These are phyloP conservation scores for Acacia crassicarpa DNA, from an alignment of 306 rosid species.

Conservation along the genomic window DNA sequence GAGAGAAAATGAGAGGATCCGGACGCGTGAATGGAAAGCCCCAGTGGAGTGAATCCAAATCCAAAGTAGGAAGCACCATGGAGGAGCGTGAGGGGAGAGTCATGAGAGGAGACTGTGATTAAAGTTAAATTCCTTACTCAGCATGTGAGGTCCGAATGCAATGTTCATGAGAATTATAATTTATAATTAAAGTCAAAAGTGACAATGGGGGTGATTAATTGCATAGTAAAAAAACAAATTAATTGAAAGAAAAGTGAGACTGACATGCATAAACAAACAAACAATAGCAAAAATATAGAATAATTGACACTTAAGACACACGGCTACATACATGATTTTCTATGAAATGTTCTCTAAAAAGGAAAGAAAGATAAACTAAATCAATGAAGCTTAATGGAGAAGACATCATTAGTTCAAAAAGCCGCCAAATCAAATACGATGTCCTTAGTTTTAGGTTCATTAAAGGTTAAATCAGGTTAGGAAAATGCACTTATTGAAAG, in stretches of 20 bases:
- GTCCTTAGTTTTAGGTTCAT: not conserved
- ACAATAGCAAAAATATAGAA: not conserved
- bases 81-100: no score
- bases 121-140: not conserved
- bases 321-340: not conserved
- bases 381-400: not conserved
- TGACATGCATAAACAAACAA: not conserved
- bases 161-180: no score
- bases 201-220: conserved; percentile 28
- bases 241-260: not conserved
- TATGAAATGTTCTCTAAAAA: not conserved
- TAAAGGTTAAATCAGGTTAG: conserved; percentile 14
- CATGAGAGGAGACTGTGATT: no score
- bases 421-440: not conserved
- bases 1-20: no score
- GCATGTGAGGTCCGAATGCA: no score
- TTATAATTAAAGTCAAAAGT: conserved; percentile 30
- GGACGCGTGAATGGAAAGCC: no score
- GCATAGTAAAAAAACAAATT: conserved; percentile 6
- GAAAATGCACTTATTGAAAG: not conserved
- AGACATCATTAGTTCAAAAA: not conserved
- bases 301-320: not conserved
- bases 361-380: not conserved
- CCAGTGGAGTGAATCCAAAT: no score
- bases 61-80: no score